Evolutionary conservation across 2,329 filamentous ascomycete genomes (phyloP), one percentile per base, ranked within the genome.

Genomic region (Lasiodiplodia gonubiensis): DNA sequence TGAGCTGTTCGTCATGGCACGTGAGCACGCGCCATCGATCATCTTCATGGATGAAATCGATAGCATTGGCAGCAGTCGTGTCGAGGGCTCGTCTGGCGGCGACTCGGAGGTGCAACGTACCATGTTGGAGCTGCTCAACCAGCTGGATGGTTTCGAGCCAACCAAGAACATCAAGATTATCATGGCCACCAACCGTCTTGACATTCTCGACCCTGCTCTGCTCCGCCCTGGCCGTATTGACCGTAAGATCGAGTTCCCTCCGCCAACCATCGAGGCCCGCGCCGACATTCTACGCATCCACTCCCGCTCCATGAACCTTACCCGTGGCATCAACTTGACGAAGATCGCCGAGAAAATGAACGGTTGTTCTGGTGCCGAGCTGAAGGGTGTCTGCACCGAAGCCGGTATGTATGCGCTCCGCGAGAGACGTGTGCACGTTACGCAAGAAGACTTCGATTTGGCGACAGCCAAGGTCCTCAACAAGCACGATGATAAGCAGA

Each of bases 1-100:
- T 77, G 95, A 99, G 82, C 87, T 99, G 63, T 99, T 99, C 86
- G 92, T 99, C 78, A 99, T 99, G 95, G 95, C 95, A 33, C 88
- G 95, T 81, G 95, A 99, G 79, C 95, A 99, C 75, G 95, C 95
- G 0, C 95, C 95, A 25, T 97, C 92, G 72, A 99, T 99, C 82
- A 99, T 99, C 81, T 99, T 99, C 86, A 99, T 99, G 95, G 95
- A 99, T 80, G 95, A 99, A 82, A 98, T 99, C 80, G 95, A 99
- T 85, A 97, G 92, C 73, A 99, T 99, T 81, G 95, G 95, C 71
- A 97, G 94, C 39, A 97, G 93, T 69, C 92, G 95, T 81, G 94
- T 99, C 65, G 95, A 99, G 79, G 94, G 94, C 30, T 96, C 92
- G 68, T 96, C 92, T 23, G 94, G 94, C 64, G 95, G 95, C 76